phyloP scores from a whole-genome alignment of 768 basidiomycete species.

The Amanita pallidorosea region DNA sequence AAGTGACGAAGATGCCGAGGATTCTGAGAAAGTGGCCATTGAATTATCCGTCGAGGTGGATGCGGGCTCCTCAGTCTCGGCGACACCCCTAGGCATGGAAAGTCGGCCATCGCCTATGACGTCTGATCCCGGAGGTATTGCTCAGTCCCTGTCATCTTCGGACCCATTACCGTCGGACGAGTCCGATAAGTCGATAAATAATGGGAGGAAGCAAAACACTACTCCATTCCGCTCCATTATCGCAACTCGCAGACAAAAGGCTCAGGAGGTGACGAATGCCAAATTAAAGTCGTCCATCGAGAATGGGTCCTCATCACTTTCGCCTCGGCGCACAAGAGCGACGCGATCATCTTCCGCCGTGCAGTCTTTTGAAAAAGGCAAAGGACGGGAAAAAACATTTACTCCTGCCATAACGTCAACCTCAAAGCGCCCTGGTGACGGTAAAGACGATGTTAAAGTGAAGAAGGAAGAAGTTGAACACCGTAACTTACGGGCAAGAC shows the following conservation, averaged over 20 bases:
- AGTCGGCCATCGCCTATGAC: not conserved
- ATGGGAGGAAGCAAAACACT: not conserved
- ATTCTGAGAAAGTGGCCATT: not conserved
- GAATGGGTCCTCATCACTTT: conserved; percentile 5
- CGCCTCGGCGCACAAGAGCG: conserved; percentile 17
- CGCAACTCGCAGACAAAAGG: conserved; percentile 48
- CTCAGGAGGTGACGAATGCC: conserved; percentile 14
- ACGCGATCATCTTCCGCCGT: conserved; percentile 23
- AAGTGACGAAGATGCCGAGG: conserved; percentile 38
- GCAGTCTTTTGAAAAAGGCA: conserved; percentile 18
- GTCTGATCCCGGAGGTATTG: not conserved
- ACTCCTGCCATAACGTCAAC: conserved; percentile 21
- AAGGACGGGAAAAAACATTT: conserved; percentile 23
- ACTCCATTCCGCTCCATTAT: conserved; percentile 46
- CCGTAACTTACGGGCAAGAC: conserved; percentile 40
- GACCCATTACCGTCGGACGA: conserved; percentile 25
- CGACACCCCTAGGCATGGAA: conserved; percentile 16
- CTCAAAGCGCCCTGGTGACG: conserved; percentile 12
- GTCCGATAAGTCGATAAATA: not conserved
- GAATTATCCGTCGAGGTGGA: conserved; percentile 30
- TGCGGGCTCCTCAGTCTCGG: conserved; percentile 33
- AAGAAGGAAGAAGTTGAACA: conserved; percentile 45
- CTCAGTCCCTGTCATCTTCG: conserved; percentile 29
- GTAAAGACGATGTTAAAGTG: conserved; percentile 22
- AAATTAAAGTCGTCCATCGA: conserved; percentile 12